Percentiles rank a stretch among this genome's conserved stretches.
Evolutionary conservation across 352 stramenopile genomes (phyloP).

Genomic region (Poterioochromonas sp.): DNA sequence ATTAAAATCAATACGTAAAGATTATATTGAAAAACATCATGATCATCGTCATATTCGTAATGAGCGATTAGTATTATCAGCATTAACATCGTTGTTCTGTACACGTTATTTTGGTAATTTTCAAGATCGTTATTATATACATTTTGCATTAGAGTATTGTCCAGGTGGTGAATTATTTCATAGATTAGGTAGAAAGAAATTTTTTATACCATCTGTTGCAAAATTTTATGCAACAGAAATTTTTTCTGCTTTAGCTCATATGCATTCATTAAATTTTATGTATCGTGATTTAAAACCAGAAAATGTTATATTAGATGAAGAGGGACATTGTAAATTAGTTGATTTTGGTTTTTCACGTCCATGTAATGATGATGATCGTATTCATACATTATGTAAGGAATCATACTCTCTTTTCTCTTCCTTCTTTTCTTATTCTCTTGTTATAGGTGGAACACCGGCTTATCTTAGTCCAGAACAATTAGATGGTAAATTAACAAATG

Average conservation of each 20-base stretch:
- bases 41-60: constrained; percentile 16
- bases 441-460: constrained; percentile 16
- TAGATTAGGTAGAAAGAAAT: not conserved
- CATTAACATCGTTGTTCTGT: not conserved
- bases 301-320: constrained; percentile 33
- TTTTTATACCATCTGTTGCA: not conserved
- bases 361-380: not conserved
- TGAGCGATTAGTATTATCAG: not conserved
- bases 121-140: not conserved
- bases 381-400: not conserved
- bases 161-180: constrained; percentile 17
- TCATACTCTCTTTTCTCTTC: too few relatives aligned
- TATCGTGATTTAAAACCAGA: constrained; percentile 32
- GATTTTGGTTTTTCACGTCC: constrained; percentile 27
- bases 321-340: constrained; percentile 14
- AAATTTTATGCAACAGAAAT: constrained; percentile 25
- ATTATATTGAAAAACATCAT: constrained; percentile 16
- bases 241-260: not conserved
- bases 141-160: not conserved
- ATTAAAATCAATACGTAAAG: constrained; percentile 3
- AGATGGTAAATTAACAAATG: constrained; percentile 5
- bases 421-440: too few relatives aligned
- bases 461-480: constrained; percentile 27
- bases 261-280: not conserved
- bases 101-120: not conserved